phyloP scores from a whole-genome alignment of 208 protist species.

The Blechomonas ayalai region DNA sequence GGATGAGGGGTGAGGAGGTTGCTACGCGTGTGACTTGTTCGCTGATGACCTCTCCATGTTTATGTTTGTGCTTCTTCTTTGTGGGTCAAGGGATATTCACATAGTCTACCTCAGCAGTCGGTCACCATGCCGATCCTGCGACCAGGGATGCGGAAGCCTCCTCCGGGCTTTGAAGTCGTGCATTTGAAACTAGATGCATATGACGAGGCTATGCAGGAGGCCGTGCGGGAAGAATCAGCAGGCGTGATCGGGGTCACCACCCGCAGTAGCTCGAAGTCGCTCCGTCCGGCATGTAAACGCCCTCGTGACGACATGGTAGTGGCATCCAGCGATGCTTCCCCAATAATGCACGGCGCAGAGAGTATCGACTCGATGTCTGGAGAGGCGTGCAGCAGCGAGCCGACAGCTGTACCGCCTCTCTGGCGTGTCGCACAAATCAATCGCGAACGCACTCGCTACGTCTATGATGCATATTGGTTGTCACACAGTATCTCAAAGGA shows the following conservation, averaged over 20 bases:
- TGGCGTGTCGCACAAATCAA: conserved; percentile 82
- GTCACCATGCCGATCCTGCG: conserved; percentile 60
- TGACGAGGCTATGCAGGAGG: conserved; percentile 63
- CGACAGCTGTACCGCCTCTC: conserved; percentile 58
- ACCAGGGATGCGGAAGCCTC: conserved; percentile 76
- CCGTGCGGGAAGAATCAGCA: conserved; percentile 52
- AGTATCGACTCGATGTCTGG: too few species aligned
- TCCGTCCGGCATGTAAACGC: too few species aligned
- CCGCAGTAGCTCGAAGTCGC: background rate
- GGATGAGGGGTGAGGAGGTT: background rate
- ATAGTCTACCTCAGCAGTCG: background rate
- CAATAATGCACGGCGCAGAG: too few species aligned
- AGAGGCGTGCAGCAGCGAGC: background rate
- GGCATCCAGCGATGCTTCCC: too few species aligned
- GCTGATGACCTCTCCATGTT: background rate
- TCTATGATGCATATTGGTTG: conserved; percentile 53
- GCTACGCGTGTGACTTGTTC: background rate
- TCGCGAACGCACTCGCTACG: conserved; percentile 69
- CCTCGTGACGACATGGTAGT: too few species aligned
- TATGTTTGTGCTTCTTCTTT: background rate
- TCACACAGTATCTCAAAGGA: conserved; percentile 42
- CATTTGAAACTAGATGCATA: conserved; percentile 54
- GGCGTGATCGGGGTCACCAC: conserved; percentile 41
- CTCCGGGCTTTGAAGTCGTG: conserved; percentile 66
- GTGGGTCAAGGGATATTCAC: background rate